Percentiles rank a stretch among this genome's conserved stretches.
Conservation (phyloP, 2,329 filamentous ascomycete species). For the Cercospora canescens region DNA sequence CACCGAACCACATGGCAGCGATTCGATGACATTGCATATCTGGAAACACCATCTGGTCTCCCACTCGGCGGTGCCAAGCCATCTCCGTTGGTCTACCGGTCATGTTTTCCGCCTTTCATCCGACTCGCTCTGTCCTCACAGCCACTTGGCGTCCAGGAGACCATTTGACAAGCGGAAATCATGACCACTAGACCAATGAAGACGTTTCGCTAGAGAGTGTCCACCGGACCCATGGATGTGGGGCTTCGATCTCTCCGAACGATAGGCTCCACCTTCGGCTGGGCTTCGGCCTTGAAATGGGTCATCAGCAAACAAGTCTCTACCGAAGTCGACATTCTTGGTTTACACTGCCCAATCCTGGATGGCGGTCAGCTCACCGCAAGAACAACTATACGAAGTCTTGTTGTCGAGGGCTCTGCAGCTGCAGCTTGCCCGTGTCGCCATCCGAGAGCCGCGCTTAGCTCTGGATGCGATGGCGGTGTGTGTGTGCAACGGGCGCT, state of each 20-base stretch:
- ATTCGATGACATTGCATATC: neutral
- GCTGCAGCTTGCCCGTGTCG: constrained; percentile 22
- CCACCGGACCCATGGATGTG: neutral
- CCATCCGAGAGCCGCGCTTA: constrained; percentile 2
- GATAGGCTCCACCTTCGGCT: constrained; percentile 14
- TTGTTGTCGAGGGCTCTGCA: constrained; percentile 16
- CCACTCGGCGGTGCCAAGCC: neutral
- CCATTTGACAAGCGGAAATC: neutral
- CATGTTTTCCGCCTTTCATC: too few species aligned
- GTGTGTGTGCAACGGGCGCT: constrained; percentile 23
- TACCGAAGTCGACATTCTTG: neutral
- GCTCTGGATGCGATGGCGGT: constrained; percentile 17
- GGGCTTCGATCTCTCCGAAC: constrained; percentile 15
- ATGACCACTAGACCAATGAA: neutral
- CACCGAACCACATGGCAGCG: neutral
- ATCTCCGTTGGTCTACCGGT: neutral
- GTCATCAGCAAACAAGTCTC: constrained; percentile 8
- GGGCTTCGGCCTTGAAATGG: constrained; percentile 17
- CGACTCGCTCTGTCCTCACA: too few species aligned
- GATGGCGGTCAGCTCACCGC: constrained; percentile 28
- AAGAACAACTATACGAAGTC: constrained; percentile 18
- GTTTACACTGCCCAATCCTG: neutral
- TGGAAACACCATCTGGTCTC: neutral
- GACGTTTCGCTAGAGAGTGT: neutral
- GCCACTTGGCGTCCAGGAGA: too few species aligned